Base-by-base conservation (phyloP, 371 early-diverging fungal genomes). In the Dinochytrium kinnereticum region DNA sequence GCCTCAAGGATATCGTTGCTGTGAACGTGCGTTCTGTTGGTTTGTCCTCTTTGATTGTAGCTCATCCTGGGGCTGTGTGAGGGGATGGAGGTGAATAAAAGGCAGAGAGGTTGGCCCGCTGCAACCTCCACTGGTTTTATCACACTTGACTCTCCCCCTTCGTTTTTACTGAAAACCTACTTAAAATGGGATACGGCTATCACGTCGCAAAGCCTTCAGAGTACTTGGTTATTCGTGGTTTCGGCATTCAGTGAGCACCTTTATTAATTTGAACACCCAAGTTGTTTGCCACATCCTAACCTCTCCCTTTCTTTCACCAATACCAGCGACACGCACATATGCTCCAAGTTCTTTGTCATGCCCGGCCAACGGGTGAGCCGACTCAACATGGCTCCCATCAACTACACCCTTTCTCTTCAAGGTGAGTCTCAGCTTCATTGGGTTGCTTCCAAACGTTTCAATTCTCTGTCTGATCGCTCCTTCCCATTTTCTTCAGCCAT, bases 351-450 rank as follows among this genome's bases (percentile, higher is more conserved):
- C 17, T 77, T 65, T 44, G 72, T 75, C n/a, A 72, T 34, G 39
- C 76, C 76, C n/a, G 37, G 50, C 15, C 80, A 81, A 37, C 38
- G 30, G 26, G 30, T 1, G 66, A 73, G 49, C 21, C 70, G 64
- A n/a, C 74, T 85, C 72, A 72, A 74, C 65, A 73, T 86, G n/a
- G 77, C 85, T 15, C 87, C 87, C 31, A 68, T 77, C 59, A 86
- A 83, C 69, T 84, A 85, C 70, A 73, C 82, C 21, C 76, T 87
- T 13, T 73, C 77, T 30, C 71, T 87, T 28, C 80, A 87, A 34
- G n/a, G n/a, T n/a, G n/a, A n/a, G n/a, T n/a, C n/a, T n/a, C n/a
- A n/a, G n/a, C n/a, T n/a, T n/a, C n/a, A n/a, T n/a, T n/a, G n/a
- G n/a, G n/a, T n/a, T n/a, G n/a, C n/a, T n/a, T n/a, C n/a, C n/a